A percentile compares a stretch with the other conserved stretches of the same genome.
phyloP scores from a whole-genome alignment of 306 rosid species.

The Malus fusca region DNA sequence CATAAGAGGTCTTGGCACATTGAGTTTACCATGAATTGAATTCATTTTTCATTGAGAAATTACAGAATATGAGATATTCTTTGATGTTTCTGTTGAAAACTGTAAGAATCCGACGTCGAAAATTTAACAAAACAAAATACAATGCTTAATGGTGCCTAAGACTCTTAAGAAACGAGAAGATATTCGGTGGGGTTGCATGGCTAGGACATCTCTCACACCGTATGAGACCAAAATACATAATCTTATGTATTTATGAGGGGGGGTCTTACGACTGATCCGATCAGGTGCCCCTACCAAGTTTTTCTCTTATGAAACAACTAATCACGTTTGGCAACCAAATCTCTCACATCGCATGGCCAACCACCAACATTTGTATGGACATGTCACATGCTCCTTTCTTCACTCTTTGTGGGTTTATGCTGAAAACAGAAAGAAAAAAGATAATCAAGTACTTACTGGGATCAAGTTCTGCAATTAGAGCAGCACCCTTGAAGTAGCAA shows the following conservation, averaged over 20 bases:
- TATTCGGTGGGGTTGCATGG: background rate
- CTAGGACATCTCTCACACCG: too few relatives aligned
- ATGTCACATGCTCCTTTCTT: background rate
- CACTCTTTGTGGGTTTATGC: background rate
- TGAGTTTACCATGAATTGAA: background rate
- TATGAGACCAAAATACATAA: background rate
- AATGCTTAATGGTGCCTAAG: too few relatives aligned
- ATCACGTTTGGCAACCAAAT: background rate
- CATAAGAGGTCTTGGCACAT: background rate
- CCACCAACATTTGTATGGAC: conserved; percentile 14
- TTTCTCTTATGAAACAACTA: background rate
- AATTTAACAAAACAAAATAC: too few relatives aligned
- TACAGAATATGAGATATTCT: background rate
- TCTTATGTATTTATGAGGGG: fast-evolving
- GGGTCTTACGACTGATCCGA: background rate
- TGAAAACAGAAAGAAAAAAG: background rate
- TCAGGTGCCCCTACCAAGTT: background rate
- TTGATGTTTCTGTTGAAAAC: too few relatives aligned
- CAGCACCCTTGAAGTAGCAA: conserved; percentile 67
- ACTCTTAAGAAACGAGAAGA: background rate
- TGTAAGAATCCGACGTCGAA: too few relatives aligned
- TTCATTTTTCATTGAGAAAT: background rate
- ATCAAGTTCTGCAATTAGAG: conserved; percentile 62
- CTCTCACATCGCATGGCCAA: conserved; percentile 20
- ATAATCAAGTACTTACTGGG: conserved; percentile 49